These are phyloP conservation scores for Phyllosticta citribraziliensis DNA, from an alignment of 2,329 filamentous ascomycete genomes.

Conservation along the genomic window DNA sequence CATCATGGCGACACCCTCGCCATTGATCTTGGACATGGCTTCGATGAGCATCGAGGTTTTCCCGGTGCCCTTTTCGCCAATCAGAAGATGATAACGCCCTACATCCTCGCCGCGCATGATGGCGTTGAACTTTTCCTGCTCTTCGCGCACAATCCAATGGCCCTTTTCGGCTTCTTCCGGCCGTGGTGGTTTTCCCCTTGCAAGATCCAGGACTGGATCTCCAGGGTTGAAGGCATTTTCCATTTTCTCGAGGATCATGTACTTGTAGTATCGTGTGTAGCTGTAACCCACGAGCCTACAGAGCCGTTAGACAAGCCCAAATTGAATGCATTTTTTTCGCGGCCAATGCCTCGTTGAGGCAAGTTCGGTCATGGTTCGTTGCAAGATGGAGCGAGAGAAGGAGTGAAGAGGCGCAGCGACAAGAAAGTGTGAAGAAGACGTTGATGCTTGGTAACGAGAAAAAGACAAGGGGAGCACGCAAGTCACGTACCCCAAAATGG, in stretches of 20 bases:
- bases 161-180: constrained; percentile 37
- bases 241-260: constrained; percentile 85
- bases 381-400: neutral
- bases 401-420: neutral
- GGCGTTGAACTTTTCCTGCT: constrained; percentile 71
- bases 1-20: constrained; percentile 85
- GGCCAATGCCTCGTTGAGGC: neutral
- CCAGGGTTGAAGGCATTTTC: constrained; percentile 83
- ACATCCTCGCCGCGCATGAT: constrained; percentile 64
- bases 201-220: constrained; percentile 74
- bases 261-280: constrained; percentile 61
- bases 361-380: neutral
- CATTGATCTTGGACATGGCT: constrained; percentile 86
- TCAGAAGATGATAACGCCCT: constrained; percentile 83
- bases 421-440: neutral
- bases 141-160: constrained; percentile 74
- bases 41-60: constrained; percentile 96
- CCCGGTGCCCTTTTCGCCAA: constrained; percentile 92
- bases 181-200: constrained; percentile 19
- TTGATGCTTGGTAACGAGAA: neutral
- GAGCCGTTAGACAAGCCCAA: neutral
- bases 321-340: neutral
- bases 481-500: constrained; percentile 32
- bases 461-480: neutral
- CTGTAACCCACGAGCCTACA: constrained; percentile 32